These are phyloP conservation scores for Fonsecaea pedrosoi DNA, from an alignment of 2,329 filamentous ascomycete genomes.

Conservation along the genomic window DNA sequence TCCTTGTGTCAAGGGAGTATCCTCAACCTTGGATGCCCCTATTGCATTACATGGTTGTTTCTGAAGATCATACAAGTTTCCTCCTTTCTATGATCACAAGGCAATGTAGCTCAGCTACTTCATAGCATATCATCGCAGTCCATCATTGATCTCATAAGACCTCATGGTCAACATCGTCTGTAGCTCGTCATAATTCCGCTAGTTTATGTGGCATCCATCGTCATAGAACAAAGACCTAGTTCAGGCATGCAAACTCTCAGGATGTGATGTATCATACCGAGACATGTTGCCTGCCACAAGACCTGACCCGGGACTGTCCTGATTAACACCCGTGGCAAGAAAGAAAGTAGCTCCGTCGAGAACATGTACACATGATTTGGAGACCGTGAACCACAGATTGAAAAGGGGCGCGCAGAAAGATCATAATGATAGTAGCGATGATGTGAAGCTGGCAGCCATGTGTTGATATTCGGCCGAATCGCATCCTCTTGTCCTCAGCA, in stretches of 20 bases:
- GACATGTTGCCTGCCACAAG: not conserved
- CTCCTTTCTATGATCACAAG: not conserved
- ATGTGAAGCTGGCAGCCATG: not conserved
- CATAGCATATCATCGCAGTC: not conserved
- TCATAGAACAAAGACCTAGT: not conserved
- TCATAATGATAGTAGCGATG: not conserved
- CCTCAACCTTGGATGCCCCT: not conserved
- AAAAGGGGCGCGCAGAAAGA: not conserved
- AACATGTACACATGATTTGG: conserved; percentile 8
- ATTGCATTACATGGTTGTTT: not conserved
- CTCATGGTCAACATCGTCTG: not conserved
- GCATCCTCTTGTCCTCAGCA: not conserved
- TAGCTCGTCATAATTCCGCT: not conserved
- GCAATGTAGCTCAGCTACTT: not conserved
- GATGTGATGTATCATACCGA: not conserved
- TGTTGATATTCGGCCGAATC: not conserved
- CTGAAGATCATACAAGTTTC: not conserved
- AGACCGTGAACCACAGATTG: conserved; percentile 2
- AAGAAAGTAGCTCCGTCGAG: not conserved
- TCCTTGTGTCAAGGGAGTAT: not conserved
- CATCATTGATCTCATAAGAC: not conserved
- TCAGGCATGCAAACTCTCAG: not conserved
- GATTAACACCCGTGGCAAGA: not conserved
- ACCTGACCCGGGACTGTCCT: not conserved
- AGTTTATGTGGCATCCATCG: not conserved